phyloP scores from a whole-genome alignment of 192 early-diverging fungal species.

The Entophlyctis helioformis region DNA sequence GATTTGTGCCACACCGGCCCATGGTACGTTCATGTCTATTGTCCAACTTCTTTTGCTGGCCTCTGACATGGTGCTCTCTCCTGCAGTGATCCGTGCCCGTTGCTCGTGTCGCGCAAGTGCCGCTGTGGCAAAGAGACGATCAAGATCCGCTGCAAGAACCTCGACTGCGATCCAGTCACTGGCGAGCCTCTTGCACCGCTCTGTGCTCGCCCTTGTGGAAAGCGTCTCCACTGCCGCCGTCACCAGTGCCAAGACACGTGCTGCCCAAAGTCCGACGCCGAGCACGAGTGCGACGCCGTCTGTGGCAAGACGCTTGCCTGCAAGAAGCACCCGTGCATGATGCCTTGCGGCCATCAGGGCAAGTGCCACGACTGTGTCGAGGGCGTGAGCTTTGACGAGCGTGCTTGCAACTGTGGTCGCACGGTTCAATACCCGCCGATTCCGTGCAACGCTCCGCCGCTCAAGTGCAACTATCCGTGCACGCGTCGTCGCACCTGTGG shows the following conservation, averaged over 20 bases:
- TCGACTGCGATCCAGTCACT: conserved; percentile 5
- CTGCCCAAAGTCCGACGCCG: conserved; percentile 19
- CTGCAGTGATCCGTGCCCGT: conserved; percentile 12
- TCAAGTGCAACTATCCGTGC: conserved; percentile 65
- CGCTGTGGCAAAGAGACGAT: conserved; percentile 16
- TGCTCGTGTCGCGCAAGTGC: conserved; percentile 12
- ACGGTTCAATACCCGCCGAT: conserved; percentile 75
- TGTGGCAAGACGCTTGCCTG: conserved; percentile 31
- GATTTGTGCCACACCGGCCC: conserved; percentile 20
- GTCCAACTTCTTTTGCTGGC: too few relatives aligned
- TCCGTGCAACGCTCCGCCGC: conserved; percentile 67
- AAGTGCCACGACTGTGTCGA: conserved; percentile 39
- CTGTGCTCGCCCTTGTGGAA: conserved; percentile 22
- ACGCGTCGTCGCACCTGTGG: conserved; percentile 60
- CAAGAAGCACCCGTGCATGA: conserved; percentile 21
- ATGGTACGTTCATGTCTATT: conserved; percentile 2
- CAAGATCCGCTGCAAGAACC: conserved; percentile 10
- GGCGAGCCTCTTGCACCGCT: conserved; percentile 13
- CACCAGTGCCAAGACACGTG: conserved; percentile 27
- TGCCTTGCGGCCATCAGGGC: conserved; percentile 27
- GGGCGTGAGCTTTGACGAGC: conserved; percentile 67
- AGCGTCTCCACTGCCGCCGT: conserved; percentile 21
- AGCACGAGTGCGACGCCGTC: conserved; percentile 21
- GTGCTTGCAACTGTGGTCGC: conserved; percentile 75
- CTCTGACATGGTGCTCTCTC: not conserved